These are phyloP conservation scores for Septoria petroselini DNA, from an alignment of 2,329 filamentous ascomycete genomes.

Conservation along the genomic window DNA sequence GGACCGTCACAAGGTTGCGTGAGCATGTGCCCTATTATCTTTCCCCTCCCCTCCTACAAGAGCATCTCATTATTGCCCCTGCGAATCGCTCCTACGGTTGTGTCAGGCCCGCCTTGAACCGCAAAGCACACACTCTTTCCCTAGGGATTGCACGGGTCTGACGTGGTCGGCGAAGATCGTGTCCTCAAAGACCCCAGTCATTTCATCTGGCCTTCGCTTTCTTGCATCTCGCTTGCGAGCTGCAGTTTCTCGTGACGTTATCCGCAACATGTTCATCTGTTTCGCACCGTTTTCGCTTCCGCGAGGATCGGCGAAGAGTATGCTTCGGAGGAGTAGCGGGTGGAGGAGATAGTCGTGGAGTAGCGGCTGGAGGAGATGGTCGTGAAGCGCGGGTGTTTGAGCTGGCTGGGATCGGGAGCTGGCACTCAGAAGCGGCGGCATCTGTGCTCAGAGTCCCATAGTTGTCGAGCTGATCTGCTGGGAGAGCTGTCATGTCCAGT, in stretches of 20 bases:
- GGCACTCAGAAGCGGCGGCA: slow-evolving; percentile 1
- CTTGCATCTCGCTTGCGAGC: slow-evolving; percentile 2
- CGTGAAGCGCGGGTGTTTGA: background rate
- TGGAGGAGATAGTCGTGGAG: background rate
- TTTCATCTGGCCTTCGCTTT: background rate
- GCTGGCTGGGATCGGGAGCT: background rate
- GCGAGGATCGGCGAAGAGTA: background rate
- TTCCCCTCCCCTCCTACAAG: too few relatives aligned
- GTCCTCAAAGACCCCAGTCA: too few relatives aligned
- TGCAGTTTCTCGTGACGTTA: background rate
- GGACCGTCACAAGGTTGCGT: too few relatives aligned
- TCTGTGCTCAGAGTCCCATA: slow-evolving; percentile 3
- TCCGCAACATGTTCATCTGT: background rate
- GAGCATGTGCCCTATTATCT: too few relatives aligned
- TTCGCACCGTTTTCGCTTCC: slow-evolving; percentile 1
- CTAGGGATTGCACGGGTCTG: too few relatives aligned
- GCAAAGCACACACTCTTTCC: too few relatives aligned
- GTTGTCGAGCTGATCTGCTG: background rate
- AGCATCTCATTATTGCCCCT: too few relatives aligned
- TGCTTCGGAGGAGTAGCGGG: background rate
- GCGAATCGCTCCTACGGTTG: too few relatives aligned
- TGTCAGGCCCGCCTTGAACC: too few relatives aligned
- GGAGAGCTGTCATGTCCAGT: background rate
- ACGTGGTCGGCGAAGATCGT: too few relatives aligned
- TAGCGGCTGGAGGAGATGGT: background rate